Percentiles rank a stretch among this genome's conserved stretches.
phyloP scores from a whole-genome alignment of 139 green algal species.

The Cymbomonas tetramitiformis region DNA sequence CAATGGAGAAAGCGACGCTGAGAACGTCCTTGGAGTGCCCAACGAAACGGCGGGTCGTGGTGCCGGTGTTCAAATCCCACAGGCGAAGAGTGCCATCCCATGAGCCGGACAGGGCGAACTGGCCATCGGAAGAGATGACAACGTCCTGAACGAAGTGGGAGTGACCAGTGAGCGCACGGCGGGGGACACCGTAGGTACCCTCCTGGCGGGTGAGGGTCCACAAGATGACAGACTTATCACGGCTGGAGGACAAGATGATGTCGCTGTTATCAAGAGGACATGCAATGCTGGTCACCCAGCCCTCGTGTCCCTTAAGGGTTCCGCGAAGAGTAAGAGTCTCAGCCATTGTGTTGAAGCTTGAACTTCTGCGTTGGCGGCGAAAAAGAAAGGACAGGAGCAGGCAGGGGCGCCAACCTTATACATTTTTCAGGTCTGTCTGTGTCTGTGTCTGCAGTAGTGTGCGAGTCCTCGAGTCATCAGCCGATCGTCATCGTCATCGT shows the following conservation, averaged over 20 bases:
- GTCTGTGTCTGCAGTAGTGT: no score
- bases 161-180: conserved; percentile 66
- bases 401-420: no score
- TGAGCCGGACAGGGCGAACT: conserved; percentile 92
- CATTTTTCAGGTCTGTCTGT: no score
- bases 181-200: conserved; percentile 62
- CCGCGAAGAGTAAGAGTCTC: conserved; percentile 1
- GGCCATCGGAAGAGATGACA: conserved; percentile 93
- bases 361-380: no score
- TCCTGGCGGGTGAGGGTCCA: conserved; percentile 78
- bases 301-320: conserved; percentile 22
- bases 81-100: conserved; percentile 96
- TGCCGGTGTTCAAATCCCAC: conserved; percentile 94
- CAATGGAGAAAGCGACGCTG: conserved; percentile 93
- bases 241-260: conserved; percentile 75
- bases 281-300: conserved; percentile 80
- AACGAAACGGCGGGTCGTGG: conserved; percentile 90
- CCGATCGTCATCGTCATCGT: no score
- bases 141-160: conserved; percentile 94
- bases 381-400: no score
- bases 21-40: conserved; percentile 98
- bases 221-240: conserved; percentile 92
- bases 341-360: conserved; percentile 4
- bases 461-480: no score
- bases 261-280: conserved; percentile 86